A percentile compares a stretch with the other conserved stretches of the same genome.
phyloP scores from a whole-genome alignment of 257 asterid species.

The Cinchona pubescens region DNA sequence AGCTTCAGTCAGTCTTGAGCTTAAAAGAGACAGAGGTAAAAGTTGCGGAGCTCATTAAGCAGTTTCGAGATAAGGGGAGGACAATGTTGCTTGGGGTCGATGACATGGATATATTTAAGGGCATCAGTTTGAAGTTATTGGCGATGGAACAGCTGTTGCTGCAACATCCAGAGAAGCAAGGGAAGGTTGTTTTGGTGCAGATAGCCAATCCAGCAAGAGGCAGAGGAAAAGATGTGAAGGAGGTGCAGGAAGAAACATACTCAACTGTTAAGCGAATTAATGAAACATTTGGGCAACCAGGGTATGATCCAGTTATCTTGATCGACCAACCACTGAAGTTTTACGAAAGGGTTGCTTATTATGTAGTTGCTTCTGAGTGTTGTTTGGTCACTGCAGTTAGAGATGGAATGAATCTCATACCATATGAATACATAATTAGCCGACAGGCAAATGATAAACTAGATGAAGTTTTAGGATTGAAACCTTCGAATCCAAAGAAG shows the following conservation, averaged over 20 bases:
- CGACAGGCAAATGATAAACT: constrained; percentile 68
- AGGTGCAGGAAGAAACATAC: constrained; percentile 72
- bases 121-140: constrained; percentile 71
- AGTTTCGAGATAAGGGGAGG: constrained; percentile 51
- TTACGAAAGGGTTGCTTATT: constrained; percentile 72
- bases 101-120: constrained; percentile 89
- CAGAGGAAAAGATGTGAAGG: constrained; percentile 76
- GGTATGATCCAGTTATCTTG: constrained; percentile 68
- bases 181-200: constrained; percentile 85
- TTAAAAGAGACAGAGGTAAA: constrained; percentile 58
- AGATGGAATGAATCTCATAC: constrained; percentile 93
- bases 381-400: constrained; percentile 90
- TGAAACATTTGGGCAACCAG: constrained; percentile 64
- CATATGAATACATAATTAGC: constrained; percentile 73
- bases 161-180: constrained; percentile 80
- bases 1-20: constrained; percentile 70
- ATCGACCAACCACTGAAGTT: constrained; percentile 71
- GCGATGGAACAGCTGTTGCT: constrained; percentile 81
- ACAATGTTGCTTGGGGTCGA: constrained; percentile 82
- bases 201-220: constrained; percentile 92
- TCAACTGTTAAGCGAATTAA: constrained; percentile 73
- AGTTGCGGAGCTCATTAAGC: constrained; percentile 57
- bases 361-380: constrained; percentile 74
- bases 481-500: constrained; percentile 43
- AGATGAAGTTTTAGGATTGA: constrained; percentile 51